These are phyloP conservation scores for Lachnellula subtilissima DNA, from an alignment of 2,329 filamentous ascomycete genomes.

Conservation along the genomic window DNA sequence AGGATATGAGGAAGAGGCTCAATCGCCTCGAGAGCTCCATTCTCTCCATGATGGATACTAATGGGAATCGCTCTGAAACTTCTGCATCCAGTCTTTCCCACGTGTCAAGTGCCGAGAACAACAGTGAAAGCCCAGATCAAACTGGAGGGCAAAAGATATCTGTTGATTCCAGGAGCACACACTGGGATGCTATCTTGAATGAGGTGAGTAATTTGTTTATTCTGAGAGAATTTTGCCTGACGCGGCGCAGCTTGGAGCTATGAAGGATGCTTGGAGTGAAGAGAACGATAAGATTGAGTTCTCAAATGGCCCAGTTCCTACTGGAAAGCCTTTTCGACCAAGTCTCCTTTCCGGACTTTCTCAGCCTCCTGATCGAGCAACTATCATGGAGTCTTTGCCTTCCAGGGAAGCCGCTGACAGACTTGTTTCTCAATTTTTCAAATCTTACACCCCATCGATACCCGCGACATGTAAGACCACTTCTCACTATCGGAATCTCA, in stretches of 20 bases:
- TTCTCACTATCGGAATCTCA: background rate
- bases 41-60: slow-evolving; percentile 41
- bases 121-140: background rate
- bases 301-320: slow-evolving; percentile 27
- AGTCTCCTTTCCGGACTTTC: slow-evolving; percentile 32
- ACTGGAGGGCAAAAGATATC: slow-evolving; percentile 14
- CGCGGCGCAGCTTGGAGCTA: slow-evolving; percentile 15
- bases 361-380: slow-evolving; percentile 37
- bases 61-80: background rate
- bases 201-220: slow-evolving; percentile 41
- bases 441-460: slow-evolving; percentile 47
- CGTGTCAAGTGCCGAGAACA: background rate
- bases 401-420: slow-evolving; percentile 43
- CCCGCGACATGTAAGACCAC: slow-evolving; percentile 33
- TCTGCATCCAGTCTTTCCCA: background rate
- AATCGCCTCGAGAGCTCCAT: slow-evolving; percentile 53
- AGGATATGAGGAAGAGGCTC: slow-evolving; percentile 49
- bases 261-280: slow-evolving; percentile 27
- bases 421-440: slow-evolving; percentile 49
- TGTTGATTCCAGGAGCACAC: slow-evolving; percentile 41
- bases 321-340: slow-evolving; percentile 13
- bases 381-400: slow-evolving; percentile 43
- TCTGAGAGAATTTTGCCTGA: background rate
- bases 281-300: slow-evolving; percentile 35
- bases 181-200: slow-evolving; percentile 55